phyloP scores from a whole-genome alignment of 108 stramenopile genomes.

The Asterionellopsis glacialis region DNA sequence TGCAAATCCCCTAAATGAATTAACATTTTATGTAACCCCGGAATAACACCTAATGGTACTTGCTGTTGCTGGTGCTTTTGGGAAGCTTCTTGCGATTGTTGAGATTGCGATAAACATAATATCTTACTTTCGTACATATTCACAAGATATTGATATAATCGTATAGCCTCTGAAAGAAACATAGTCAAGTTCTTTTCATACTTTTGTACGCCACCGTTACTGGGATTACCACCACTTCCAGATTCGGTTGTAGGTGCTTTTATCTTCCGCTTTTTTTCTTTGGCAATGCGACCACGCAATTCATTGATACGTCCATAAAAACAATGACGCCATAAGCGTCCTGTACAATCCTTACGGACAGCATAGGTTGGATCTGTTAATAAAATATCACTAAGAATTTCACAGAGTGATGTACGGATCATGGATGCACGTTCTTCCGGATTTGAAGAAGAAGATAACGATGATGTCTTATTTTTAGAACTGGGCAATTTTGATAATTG shows the following conservation, averaged over 20 bases:
- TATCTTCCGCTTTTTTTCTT: constrained; percentile 35
- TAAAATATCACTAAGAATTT: constrained; percentile 58
- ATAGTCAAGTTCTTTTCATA: constrained; percentile 32
- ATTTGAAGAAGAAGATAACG: too few species aligned
- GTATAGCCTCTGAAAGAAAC: constrained; percentile 60
- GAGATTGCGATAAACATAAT: constrained; percentile 1
- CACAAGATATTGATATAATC: constrained; percentile 60
- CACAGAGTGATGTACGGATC: constrained; percentile 55
- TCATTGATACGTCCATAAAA: constrained; percentile 66
- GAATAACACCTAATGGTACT: constrained; percentile 32
- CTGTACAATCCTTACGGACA: constrained; percentile 30
- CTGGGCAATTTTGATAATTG: too few species aligned
- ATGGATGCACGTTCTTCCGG: constrained; percentile 9
- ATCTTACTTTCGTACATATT: constrained; percentile 41
- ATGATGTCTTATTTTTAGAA: too few species aligned
- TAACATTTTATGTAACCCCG: constrained; percentile 40
- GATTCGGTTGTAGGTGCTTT: too few species aligned
- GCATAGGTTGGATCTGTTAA: constrained; percentile 47
- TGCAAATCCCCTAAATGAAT: constrained; percentile 73
- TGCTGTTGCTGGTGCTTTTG: constrained; percentile 1
- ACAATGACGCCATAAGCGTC: constrained; percentile 69
- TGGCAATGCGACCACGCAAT: constrained; percentile 34
- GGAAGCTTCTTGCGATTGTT: constrained; percentile 2
- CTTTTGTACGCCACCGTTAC: constrained; percentile 4
- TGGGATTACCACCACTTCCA: background rate